Percentiles rank a stretch among this genome's conserved stretches.
Conservation (phyloP, 805 yeast species). For the Wickerhamomyces strasburgensis region DNA sequence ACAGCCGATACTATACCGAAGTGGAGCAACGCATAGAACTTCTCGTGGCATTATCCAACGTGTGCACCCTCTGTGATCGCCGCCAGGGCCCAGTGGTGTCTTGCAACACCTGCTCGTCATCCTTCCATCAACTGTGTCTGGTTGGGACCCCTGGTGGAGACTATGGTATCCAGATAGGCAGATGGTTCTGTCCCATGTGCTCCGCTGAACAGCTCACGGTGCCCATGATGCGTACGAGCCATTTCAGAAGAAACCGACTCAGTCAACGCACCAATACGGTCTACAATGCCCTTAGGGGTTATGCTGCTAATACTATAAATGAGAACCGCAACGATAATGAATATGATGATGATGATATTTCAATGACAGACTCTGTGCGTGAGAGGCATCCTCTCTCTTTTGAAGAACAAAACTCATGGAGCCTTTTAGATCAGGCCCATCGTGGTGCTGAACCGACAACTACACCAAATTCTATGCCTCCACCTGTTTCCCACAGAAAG, state of each 20-base stretch:
- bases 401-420: slow-evolving; percentile 24
- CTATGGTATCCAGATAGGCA: no score
- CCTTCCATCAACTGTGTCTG: slow-evolving; percentile 38
- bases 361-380: slow-evolving; percentile 6
- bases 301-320: no score
- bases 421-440: slow-evolving; percentile 18
- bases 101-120: slow-evolving; percentile 33
- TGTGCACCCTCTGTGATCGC: slow-evolving; percentile 23
- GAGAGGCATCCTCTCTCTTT: slow-evolving; percentile 13
- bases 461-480: no score
- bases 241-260: slow-evolving; percentile 23
- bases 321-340: slow-evolving; percentile 4
- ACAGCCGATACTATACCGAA: slow-evolving; percentile 4
- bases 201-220: slow-evolving; percentile 38
- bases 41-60: slow-evolving; percentile 19
- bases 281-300: slow-evolving; percentile 12
- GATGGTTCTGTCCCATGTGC: slow-evolving; percentile 51
- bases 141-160: no score
- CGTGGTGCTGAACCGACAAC: background rate
- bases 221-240: slow-evolving; percentile 15
- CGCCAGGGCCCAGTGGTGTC: slow-evolving; percentile 14
- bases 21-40: slow-evolving; percentile 17
- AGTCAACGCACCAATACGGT: slow-evolving; percentile 26
- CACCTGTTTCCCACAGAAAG: slow-evolving; percentile 5
- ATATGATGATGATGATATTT: slow-evolving; percentile 1